Percentiles rank a stretch among this genome's conserved stretches.
Conservation (phyloP, 2,329 filamentous ascomycete species). For the Trichoderma sp. region DNA sequence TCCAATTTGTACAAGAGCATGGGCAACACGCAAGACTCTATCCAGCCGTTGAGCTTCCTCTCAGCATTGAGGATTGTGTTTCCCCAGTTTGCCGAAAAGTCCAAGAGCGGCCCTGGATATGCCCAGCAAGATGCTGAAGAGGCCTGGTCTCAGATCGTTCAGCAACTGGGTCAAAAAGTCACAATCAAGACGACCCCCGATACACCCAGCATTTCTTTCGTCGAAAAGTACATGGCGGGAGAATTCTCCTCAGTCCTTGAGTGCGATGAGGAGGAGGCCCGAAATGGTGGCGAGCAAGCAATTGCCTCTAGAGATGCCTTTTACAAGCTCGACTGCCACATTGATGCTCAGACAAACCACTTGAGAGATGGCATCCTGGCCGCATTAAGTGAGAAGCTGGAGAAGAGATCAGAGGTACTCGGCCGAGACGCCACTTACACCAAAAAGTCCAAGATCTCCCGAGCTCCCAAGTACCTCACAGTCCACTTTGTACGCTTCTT, state of each 20-base stretch:
- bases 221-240: conserved; percentile 89
- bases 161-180: conserved; percentile 77
- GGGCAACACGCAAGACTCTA: conserved; percentile 84
- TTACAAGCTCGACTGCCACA: conserved; percentile 95
- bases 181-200: conserved; percentile 59
- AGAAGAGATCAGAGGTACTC: conserved; percentile 81
- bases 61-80: conserved; percentile 75
- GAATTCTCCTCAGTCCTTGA: conserved; percentile 75
- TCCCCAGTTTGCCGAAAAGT: conserved; percentile 90
- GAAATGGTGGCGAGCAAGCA: conserved; percentile 71
- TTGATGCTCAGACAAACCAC: conserved; percentile 83
- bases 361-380: conserved; percentile 83
- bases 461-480: conserved; percentile 90
- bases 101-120: conserved; percentile 78
- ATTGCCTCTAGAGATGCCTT: conserved; percentile 72
- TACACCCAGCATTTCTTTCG: conserved; percentile 65
- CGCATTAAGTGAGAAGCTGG: conserved; percentile 81
- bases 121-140: conserved; percentile 99
- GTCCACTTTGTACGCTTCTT: conserved; percentile 98
- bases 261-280: conserved; percentile 80
- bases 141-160: conserved; percentile 94
- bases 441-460: conserved; percentile 85
- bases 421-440: conserved; percentile 82
- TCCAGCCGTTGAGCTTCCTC: conserved; percentile 80
- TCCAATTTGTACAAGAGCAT: conserved; percentile 86